Conservation (phyloP, 2,329 filamentous ascomycete genomes). For the Colletotrichum magnum region DNA sequence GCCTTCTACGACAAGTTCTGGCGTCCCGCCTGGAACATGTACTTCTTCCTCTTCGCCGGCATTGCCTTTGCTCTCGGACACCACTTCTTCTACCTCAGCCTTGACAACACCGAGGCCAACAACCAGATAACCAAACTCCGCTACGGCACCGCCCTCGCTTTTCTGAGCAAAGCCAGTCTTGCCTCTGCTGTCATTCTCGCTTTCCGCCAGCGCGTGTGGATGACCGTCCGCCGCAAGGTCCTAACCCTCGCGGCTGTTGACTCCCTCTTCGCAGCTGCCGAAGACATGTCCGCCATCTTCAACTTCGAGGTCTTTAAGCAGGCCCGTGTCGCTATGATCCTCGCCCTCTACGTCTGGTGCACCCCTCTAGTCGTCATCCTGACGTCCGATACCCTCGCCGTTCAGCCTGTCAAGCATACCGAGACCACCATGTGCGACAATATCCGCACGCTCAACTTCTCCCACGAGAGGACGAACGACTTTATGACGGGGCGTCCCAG, state of each 20-base stretch:
- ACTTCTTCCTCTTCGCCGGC: constrained; percentile 50
- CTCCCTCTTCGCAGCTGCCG: constrained; percentile 51
- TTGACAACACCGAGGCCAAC: constrained; percentile 49
- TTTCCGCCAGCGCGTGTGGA: constrained; percentile 43
- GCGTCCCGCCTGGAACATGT: constrained; percentile 54
- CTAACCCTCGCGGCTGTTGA: constrained; percentile 44
- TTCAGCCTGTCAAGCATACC: constrained; percentile 43
- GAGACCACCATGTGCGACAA: constrained; percentile 48
- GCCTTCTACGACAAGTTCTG: constrained; percentile 46
- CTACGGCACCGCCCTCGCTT: constrained; percentile 53
- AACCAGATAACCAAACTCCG: constrained; percentile 53
- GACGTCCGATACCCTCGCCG: constrained; percentile 53
- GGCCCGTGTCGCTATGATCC: constrained; percentile 51
- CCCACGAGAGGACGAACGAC: constrained; percentile 51
- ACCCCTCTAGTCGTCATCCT: constrained; percentile 56
- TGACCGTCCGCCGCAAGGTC: constrained; percentile 43
- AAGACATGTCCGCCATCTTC: constrained; percentile 48
- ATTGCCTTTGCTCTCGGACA: constrained; percentile 51
- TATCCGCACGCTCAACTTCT: constrained; percentile 52
- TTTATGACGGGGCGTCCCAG: constrained; percentile 46
- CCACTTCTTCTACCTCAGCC: constrained; percentile 52
- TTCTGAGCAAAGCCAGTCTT: constrained; percentile 53
- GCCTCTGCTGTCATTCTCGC: constrained; percentile 50
- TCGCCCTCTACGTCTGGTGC: constrained; percentile 54
- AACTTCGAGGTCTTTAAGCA: constrained; percentile 49